Conservation (phyloP, 192 early-diverging fungal species). For the Lobosporangium transversale region DNA sequence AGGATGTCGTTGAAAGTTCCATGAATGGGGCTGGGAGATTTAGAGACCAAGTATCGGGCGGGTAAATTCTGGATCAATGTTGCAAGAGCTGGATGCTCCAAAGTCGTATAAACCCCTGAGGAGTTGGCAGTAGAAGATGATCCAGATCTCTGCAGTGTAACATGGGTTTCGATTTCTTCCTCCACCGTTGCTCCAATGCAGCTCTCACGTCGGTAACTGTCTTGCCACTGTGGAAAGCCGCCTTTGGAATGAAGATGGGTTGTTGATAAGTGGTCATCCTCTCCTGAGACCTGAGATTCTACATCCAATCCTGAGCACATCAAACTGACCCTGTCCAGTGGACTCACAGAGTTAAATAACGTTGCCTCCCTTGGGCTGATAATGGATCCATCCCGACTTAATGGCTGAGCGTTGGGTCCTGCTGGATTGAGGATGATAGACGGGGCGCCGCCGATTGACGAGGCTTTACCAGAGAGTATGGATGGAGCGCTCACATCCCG, state of each 20-base stretch:
- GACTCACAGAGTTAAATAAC: conserved; percentile 56
- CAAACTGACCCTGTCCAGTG: conserved; percentile 52
- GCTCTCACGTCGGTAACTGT: too few relatives aligned
- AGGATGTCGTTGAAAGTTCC: conserved; percentile 55
- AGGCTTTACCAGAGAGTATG: conserved; percentile 20
- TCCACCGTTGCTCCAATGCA: too few relatives aligned
- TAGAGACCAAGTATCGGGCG: conserved; percentile 51
- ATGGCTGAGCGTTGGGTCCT: too few relatives aligned
- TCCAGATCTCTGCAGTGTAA: too few relatives aligned
- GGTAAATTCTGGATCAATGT: conserved; percentile 50
- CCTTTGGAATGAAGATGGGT: too few relatives aligned
- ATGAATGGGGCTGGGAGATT: conserved; percentile 36
- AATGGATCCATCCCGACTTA: too few relatives aligned
- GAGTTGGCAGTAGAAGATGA: conserved; percentile 19
- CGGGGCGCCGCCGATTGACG: neutral
- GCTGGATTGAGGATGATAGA: too few relatives aligned
- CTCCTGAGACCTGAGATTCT: too few relatives aligned
- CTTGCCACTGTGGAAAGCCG: too few relatives aligned
- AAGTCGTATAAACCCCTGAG: conserved; percentile 6
- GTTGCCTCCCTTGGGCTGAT: conserved; percentile 16
- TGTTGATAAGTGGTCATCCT: too few relatives aligned
- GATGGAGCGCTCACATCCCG: conserved; percentile 20
- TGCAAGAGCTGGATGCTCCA: conserved; percentile 22
- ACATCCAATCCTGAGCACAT: conserved; percentile 41
- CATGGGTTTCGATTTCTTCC: too few relatives aligned